Conservation (phyloP, 1,284 basidiomycete genomes). For the Irpex sp. region DNA sequence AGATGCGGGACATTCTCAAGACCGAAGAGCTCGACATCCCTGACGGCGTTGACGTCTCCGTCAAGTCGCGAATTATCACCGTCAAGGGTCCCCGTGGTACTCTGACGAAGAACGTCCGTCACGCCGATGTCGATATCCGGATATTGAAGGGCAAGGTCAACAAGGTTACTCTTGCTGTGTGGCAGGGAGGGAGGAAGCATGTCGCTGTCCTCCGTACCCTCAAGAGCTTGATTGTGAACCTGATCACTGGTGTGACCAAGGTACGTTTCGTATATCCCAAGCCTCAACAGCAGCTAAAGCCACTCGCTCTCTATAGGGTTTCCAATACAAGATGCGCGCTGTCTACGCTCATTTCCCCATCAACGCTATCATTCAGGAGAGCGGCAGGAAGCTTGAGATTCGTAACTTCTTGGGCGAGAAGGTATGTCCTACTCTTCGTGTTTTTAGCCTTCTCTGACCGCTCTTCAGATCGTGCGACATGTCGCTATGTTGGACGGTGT, state of each 20-base stretch:
- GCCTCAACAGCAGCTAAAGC: constrained; percentile 1
- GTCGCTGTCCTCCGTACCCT: constrained; percentile 98
- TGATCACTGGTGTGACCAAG: constrained; percentile 97
- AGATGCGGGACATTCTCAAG: constrained; percentile 92
- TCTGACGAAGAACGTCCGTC: constrained; percentile 88
- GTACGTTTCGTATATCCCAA: constrained; percentile 34
- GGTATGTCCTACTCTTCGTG: constrained; percentile 36
- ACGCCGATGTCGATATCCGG: constrained; percentile 96
- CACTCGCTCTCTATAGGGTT: constrained; percentile 52
- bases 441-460: neutral
- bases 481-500: constrained; percentile 93
- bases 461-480: constrained; percentile 78
- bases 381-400: constrained; percentile 84
- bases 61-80: constrained; percentile 88
- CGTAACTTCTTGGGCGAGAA: constrained; percentile 98
- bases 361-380: constrained; percentile 95
- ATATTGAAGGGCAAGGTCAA: constrained; percentile 68
- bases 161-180: constrained; percentile 91
- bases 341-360: constrained; percentile 99
- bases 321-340: constrained; percentile 99
- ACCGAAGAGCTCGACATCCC: constrained; percentile 94
- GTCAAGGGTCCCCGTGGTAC: constrained; percentile 90
- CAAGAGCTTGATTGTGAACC: constrained; percentile 93
- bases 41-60: constrained; percentile 75
- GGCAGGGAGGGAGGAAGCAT: constrained; percentile 98